Evolutionary conservation across 306 rosid genomes (phyloP).

Genomic region (Potentilla sterilis): DNA sequence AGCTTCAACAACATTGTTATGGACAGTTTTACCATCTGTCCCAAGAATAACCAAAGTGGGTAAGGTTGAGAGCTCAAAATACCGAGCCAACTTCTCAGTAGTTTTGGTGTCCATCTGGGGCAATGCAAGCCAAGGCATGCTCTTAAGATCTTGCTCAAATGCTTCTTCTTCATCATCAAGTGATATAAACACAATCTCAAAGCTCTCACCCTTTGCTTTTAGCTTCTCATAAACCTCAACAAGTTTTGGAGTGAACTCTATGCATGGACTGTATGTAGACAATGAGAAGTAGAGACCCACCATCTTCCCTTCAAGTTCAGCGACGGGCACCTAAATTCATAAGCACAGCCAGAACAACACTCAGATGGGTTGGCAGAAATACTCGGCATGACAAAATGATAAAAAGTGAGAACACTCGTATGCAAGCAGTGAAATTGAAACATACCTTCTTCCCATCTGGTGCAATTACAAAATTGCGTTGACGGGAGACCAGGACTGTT

Average conservation of each 20-base stretch:
- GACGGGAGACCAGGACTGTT: constrained; percentile 43
- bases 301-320: constrained; percentile 69
- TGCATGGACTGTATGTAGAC: constrained; percentile 19
- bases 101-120: constrained; percentile 53
- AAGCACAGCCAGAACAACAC: constrained; percentile 14
- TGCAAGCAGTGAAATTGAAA: not conserved
- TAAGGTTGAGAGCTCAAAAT: constrained; percentile 51
- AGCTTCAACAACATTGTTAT: constrained; percentile 48
- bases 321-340: constrained; percentile 40
- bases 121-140: constrained; percentile 60
- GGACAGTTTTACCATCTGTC: constrained; percentile 61
- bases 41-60: constrained; percentile 69
- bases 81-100: constrained; percentile 34
- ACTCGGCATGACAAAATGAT: not conserved
- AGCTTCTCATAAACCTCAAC: constrained; percentile 52
- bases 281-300: constrained; percentile 58
- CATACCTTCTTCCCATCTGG: constrained; percentile 48
- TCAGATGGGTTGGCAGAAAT: constrained; percentile 16
- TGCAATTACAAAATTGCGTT: constrained; percentile 61
- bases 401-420: not conserved
- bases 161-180: constrained; percentile 49
- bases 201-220: constrained; percentile 49
- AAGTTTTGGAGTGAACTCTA: constrained; percentile 45
- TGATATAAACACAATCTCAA: constrained; percentile 61
- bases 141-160: constrained; percentile 37